Base-by-base conservation (phyloP, 345 rosid species). In the Gossypium herbaceum region DNA sequence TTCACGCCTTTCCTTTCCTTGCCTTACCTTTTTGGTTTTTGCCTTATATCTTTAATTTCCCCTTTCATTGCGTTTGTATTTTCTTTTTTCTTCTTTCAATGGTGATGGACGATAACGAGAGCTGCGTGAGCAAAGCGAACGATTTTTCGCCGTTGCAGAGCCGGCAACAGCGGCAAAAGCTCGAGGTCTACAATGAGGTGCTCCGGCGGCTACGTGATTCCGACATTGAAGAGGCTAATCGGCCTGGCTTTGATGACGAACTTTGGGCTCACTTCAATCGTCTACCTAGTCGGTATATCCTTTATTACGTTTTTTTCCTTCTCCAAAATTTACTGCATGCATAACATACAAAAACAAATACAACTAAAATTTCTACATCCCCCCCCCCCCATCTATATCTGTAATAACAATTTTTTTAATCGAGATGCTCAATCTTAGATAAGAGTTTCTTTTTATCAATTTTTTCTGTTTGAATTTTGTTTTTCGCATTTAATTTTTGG, bases 211-310 rank as follows among this genome's bases (percentile, higher is more conserved):
- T 95, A 63, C 84, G 85, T 22, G 85, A 85, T 60, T 86, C 94
- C 24, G 56, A 65, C 64, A 75, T 68, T 73, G 74, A 77, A 10
- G 98, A 93, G 77, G 71, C 92, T 8, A 81, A 81, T 84, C 86
- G 52, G 22, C 89, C 94, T 44, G 85, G 81, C 52, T 95, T 95
- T 78, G 88, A 87, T 15, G 91, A 95, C 20, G 86, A 93, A 44
- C 98, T 95, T 59, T 95, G 94, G 99, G 48, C 88, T 74, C 99
- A 95, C 90, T 95, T 95, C 85, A 85, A 76, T 66, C 97, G 98
- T 52, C 97, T 95, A 56, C 98, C 99, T 20, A 77, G 92, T 51
- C 83, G 99, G 99, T 95, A 81, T 43, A 20, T 51, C 55, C 4
- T 22, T 58, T 45, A 24, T 10, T 16, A 50, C 11, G 22, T 20